Evolutionary conservation across 148 eudicot genomes (phyloP), one percentile per base, ranked within the genome.

Genomic region (Persicaria maculosa): DNA sequence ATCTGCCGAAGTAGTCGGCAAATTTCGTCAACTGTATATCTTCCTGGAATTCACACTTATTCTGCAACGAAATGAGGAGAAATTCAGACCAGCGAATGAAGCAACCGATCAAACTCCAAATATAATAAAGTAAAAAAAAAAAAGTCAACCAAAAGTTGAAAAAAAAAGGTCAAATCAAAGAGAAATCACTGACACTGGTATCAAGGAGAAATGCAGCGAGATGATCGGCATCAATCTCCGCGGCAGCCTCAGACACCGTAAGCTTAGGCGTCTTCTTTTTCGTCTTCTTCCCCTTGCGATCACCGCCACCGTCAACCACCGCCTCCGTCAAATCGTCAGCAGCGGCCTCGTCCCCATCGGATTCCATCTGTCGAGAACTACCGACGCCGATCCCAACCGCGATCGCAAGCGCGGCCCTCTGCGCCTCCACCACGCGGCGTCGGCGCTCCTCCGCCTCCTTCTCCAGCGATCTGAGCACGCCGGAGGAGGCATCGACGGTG

Each of bases 1-100:
- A 86, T 48, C 88, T 80, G 7, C 90, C 85, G 47, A 86, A 86
- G 79, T 86, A 89, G 75, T 89, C 90, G 0, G 87, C 93, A 73
- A 89, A 85, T 73, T 85, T 75, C 90, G 84, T 83, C 65, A 89
- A 78, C 79, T 85, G 93, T 64, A 89, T 82, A 52, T 86, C 88
- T 77, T 85, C 83, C 74, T 89, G 88, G 55, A 81, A 75, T 61
- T 85, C 90, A 71, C 78, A 86, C 22, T 87, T 81, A 52, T 52
- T 62, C 81, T 78, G 58, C 16, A 50, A 47, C 36, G 5, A 6
- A 57, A 72, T 50, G 2, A 59, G 17, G 59, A 44, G 7, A 19
- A 31, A 62, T 11, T 62, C 16, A 43, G 16, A 9, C 6, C 2
- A 48, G 52, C 12, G 11, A 9, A 31, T 31, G 40, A 45, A 44